Evolutionary conservation across 805 yeast species (phyloP), one percentile per base, ranked within the genome.

Genomic region (Starmera quercuum): DNA sequence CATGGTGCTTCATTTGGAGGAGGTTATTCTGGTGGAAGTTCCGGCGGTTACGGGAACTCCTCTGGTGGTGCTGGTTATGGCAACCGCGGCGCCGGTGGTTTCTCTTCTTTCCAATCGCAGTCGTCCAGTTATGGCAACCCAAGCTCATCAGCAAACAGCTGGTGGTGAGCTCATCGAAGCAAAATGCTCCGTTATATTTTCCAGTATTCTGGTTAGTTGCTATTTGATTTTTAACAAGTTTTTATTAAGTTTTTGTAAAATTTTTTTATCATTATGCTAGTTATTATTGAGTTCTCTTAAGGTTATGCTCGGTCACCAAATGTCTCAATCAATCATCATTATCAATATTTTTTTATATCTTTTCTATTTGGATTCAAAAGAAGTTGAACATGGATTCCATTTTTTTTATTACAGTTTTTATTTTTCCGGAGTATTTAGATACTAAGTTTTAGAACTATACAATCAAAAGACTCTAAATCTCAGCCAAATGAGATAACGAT

Each of bases 1-100:
- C 45, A 51, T 26, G 51, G 54, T 24, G 38, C 44, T 37, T 40
- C 55, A 36, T 22, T 16, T 21, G 33, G 42, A 32, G 41, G 46
- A 23, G n/a, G 29, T 6, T 30, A 25, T 16, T 36, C 39, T 32
- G 37, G 38, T 33, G 10, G 9, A 32, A 16, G 33, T 5, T 14
- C 20, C 12, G 33, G 32, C 29, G 29, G 31, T 16, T 17, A 34
- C 16, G 36, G 41, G 33, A 36, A 35, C 29, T 34, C 44, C 13
- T 26, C 19, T 32, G 38, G 42, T 37, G n/a, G n/a, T n/a, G n/a
- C n/a, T n/a, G 44, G 43, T 28, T 38, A 35, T 31, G 38, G 41
- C 21, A 37, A 39, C 34, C n/a, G 24, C n/a, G 18, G 32, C 26
- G 20, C 26, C 25, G 23, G 39, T 29, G 32, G 36, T n/a, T 33